Percentiles rank a stretch among this genome's conserved stretches.
Conservation (phyloP, 768 basidiomycete genomes). For the Omphalotus guepiniiformis region DNA sequence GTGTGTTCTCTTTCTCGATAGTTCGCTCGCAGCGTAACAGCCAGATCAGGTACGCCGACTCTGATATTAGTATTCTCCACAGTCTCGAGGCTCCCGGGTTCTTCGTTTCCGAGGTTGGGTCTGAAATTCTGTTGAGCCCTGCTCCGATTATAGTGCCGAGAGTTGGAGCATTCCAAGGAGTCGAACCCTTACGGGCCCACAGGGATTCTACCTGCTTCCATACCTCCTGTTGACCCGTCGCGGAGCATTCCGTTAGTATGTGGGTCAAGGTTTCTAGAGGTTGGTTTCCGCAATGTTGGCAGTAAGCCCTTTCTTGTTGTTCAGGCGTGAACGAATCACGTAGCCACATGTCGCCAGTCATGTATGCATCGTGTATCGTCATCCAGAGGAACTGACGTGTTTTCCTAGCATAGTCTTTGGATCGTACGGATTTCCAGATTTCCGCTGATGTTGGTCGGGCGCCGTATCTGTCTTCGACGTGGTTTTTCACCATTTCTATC, state of each 20-base stretch:
- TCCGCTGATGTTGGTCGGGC: too few relatives aligned
- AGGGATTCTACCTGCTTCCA: slow-evolving; percentile 20
- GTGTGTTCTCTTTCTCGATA: too few relatives aligned
- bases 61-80: slow-evolving; percentile 21
- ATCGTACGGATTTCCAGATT: slow-evolving; percentile 10
- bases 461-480: too few relatives aligned
- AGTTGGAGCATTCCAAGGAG: slow-evolving; percentile 8
- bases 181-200: slow-evolving; percentile 13
- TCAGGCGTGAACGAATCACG: background rate
- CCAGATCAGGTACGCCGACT: slow-evolving; percentile 27
- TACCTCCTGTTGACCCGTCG: slow-evolving; percentile 15
- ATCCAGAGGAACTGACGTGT: slow-evolving; percentile 14
- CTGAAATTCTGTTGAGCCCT: slow-evolving; percentile 1
- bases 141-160: slow-evolving; percentile 18
- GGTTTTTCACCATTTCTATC: too few relatives aligned
- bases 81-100: slow-evolving; percentile 13
- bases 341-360: slow-evolving; percentile 3
- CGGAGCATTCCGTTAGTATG: slow-evolving; percentile 22
- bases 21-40: too few relatives aligned
- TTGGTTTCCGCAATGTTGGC: slow-evolving; percentile 4
- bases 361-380: slow-evolving; percentile 7
- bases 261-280: slow-evolving; percentile 30
- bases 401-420: slow-evolving; percentile 8
- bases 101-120: slow-evolving; percentile 1
- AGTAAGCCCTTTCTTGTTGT: background rate